Conservation (phyloP, 805 yeast genomes). For the Priceomyces melissophilus region DNA sequence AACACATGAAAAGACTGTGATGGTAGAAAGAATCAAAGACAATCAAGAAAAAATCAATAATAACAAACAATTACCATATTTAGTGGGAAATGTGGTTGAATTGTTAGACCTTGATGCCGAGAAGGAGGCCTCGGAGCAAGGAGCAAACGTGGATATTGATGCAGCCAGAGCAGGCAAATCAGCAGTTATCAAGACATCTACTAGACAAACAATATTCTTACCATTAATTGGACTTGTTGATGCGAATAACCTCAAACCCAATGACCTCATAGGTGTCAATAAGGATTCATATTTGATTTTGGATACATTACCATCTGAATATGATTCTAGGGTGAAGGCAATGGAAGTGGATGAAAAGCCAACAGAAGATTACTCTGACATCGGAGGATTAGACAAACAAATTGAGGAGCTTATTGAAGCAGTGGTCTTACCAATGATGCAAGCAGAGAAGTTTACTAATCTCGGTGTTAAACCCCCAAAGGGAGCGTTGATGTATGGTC, state of each 20-base stretch:
- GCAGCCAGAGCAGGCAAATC: conserved; percentile 90
- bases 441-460: conserved; percentile 90
- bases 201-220: conserved; percentile 94
- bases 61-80: conserved; percentile 90
- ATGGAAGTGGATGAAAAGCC: conserved; percentile 99
- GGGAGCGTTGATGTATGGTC: conserved; percentile 47
- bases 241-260: conserved; percentile 89
- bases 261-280: conserved; percentile 95
- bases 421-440: conserved; percentile 96
- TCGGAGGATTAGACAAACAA: conserved; percentile 97
- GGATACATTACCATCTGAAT: conserved; percentile 95
- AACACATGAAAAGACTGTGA: conserved; percentile 87
- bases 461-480: conserved; percentile 78
- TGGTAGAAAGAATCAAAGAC: conserved; percentile 91
- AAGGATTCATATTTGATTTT: conserved; percentile 91
- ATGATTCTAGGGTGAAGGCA: conserved; percentile 96
- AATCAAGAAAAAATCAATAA: conserved; percentile 94
- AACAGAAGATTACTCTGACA: conserved; percentile 93
- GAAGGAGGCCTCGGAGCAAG: conserved; percentile 79
- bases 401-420: conserved; percentile 98
- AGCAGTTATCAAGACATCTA: conserved; percentile 97
- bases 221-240: conserved; percentile 96
- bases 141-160: conserved; percentile 92
- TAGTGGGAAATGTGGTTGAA: conserved; percentile 96
- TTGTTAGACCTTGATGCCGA: conserved; percentile 84